Evolutionary conservation across 2,329 filamentous ascomycete species (phyloP).

Genomic region (Colletotrichum spinosum): DNA sequence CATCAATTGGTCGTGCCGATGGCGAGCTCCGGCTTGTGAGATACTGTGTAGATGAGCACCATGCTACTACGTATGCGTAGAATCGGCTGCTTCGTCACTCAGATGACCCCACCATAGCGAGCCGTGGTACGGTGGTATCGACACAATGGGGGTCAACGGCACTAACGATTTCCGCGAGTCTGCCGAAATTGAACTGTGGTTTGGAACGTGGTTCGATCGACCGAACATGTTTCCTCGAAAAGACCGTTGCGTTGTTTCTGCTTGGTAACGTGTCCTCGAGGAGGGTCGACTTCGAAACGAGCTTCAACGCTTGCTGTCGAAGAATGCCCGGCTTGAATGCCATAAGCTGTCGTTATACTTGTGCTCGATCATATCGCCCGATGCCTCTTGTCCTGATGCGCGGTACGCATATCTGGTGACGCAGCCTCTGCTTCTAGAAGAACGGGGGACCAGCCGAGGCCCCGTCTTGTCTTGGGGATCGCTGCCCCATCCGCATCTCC

Average conservation of each 20-base stretch:
- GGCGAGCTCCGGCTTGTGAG: conserved; percentile 31
- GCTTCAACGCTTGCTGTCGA: conserved; percentile 21
- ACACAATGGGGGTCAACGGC: background rate
- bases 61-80: background rate
- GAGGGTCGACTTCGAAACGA: conserved; percentile 9
- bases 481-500: conserved; percentile 4
- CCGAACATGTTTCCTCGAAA: conserved; percentile 2
- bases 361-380: conserved; percentile 16
- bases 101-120: conserved; percentile 16
- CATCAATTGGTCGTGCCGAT: conserved; percentile 35
- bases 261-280: conserved; percentile 1
- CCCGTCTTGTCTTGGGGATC: conserved; percentile 16
- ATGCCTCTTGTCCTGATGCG: conserved; percentile 15
- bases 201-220: conserved; percentile 28
- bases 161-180: background rate
- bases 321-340: conserved; percentile 20
- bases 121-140: conserved; percentile 5
- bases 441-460: conserved; percentile 12
- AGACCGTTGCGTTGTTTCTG: conserved; percentile 13
- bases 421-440: conserved; percentile 33
- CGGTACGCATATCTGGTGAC: conserved; percentile 4
- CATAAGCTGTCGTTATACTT: conserved; percentile 26
- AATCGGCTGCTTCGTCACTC: conserved; percentile 14
- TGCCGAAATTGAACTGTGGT: conserved; percentile 20
- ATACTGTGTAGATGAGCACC: conserved; percentile 17